These are phyloP conservation scores for Selenicereus undatus DNA, from an alignment of 148 eudicot species.

Conservation along the genomic window DNA sequence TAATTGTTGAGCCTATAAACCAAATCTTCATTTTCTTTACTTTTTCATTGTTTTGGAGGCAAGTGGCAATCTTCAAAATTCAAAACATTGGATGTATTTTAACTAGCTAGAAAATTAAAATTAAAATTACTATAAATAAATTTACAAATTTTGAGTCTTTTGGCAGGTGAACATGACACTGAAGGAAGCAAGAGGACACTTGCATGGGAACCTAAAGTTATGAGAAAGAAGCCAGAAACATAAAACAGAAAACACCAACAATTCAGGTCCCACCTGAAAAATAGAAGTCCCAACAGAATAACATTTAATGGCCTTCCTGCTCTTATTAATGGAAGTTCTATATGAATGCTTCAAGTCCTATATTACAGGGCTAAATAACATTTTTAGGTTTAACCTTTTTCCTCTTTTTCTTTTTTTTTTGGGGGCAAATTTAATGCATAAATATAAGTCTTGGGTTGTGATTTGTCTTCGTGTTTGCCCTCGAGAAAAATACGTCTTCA, in stretches of 20 bases:
- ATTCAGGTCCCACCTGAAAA: conserved; percentile 23
- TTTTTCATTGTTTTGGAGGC: too few species aligned
- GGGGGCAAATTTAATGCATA: neutral
- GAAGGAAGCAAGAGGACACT: conserved; percentile 11
- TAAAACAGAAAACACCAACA: conserved; percentile 34
- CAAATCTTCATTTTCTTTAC: too few species aligned
- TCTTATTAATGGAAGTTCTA: conserved; percentile 16
- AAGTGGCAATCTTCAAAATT: too few species aligned
- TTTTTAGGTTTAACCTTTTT: neutral
- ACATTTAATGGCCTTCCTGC: conserved; percentile 21
- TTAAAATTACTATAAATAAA: too few species aligned
- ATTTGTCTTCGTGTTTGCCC: conserved; percentile 4
- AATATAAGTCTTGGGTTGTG: neutral
- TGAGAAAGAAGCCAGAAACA: conserved; percentile 24
- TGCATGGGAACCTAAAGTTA: conserved; percentile 15
- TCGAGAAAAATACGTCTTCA: neutral
- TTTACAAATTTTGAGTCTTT: too few species aligned
- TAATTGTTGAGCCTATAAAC: neutral
- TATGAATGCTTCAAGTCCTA: neutral
- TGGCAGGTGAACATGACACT: neutral
- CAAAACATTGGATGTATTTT: neutral
- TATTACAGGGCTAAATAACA: neutral
- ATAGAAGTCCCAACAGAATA: conserved; percentile 20
- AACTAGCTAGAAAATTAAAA: neutral
- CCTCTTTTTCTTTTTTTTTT: neutral